phyloP scores from a whole-genome alignment of 768 basidiomycete genomes.

The Hericium rajendrae region DNA sequence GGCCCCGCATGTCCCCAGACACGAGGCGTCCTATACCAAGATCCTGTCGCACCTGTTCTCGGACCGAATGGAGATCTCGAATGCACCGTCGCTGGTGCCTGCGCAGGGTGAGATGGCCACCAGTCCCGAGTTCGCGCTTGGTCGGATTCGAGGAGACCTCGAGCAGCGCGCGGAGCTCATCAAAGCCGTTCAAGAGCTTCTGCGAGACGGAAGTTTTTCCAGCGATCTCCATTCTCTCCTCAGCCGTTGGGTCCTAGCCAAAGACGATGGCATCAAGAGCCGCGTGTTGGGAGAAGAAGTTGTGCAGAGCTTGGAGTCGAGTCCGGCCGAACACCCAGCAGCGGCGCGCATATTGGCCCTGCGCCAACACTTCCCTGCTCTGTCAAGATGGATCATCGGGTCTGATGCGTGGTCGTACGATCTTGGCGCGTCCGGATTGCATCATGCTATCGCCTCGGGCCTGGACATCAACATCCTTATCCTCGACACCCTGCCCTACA shows the following conservation, averaged over 20 bases:
- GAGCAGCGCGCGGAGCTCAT: conserved; percentile 67
- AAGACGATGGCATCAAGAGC: conserved; percentile 62
- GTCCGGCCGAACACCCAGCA: conserved; percentile 29
- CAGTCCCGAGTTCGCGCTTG: conserved; percentile 90
- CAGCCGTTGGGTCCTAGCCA: conserved; percentile 69
- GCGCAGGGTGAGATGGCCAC: conserved; percentile 70
- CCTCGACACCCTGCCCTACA: conserved; percentile 87
- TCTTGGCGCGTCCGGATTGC: conserved; percentile 88
- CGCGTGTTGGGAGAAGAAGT: conserved; percentile 49
- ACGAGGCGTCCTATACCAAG: conserved; percentile 87
- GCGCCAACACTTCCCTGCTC: conserved; percentile 50
- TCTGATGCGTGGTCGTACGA: conserved; percentile 99
- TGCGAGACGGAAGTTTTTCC: conserved; percentile 41
- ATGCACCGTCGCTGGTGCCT: conserved; percentile 66
- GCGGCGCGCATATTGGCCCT: conserved; percentile 51
- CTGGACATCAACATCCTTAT: conserved; percentile 93
- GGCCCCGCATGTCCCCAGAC: conserved; percentile 68
- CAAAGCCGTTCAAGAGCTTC: conserved; percentile 50
- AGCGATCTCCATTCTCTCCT: conserved; percentile 60
- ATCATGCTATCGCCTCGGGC: conserved; percentile 87
- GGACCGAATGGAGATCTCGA: conserved; percentile 73
- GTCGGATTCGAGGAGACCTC: conserved; percentile 76
- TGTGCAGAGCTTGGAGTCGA: conserved; percentile 35
- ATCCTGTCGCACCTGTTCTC: conserved; percentile 76
- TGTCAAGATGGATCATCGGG: conserved; percentile 93